A percentile compares a stretch with the other conserved stretches of the same genome.
Conservation (phyloP, 2,329 filamentous ascomycete species). For the Colletotrichum filicis region DNA sequence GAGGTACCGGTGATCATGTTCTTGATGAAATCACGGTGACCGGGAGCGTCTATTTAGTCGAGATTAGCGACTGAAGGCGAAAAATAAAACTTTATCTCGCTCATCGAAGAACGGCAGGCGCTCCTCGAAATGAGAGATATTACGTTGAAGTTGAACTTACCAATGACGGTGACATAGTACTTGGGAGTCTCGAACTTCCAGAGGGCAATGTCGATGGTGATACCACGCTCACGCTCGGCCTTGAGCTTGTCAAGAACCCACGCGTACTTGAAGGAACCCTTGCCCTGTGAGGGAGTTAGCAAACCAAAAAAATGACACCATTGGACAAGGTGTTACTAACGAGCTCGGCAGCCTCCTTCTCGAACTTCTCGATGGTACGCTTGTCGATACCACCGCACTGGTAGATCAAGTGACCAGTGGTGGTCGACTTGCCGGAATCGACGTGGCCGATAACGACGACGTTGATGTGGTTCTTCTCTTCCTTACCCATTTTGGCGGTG, state of each 20-base stretch:
- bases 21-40: conserved; percentile 99
- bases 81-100: neutral
- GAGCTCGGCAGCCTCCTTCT: conserved; percentile 87
- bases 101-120: neutral
- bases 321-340: too few species aligned
- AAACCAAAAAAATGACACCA: too few species aligned
- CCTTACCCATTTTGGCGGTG: conserved; percentile 69
- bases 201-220: conserved; percentile 99
- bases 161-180: conserved; percentile 98
- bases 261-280: conserved; percentile 99
- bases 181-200: conserved; percentile 99
- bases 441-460: conserved; percentile 99
- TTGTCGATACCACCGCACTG: conserved; percentile 99
- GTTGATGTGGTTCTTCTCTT: conserved; percentile 96
- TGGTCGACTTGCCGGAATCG: conserved; percentile 99
- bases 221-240: conserved; percentile 99
- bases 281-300: conserved; percentile 75
- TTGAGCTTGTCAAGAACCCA: conserved; percentile 99
- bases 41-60: conserved; percentile 77
- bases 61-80: neutral
- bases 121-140: neutral
- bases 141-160: conserved; percentile 57
- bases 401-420: conserved; percentile 96
- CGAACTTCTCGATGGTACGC: conserved; percentile 99
- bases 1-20: conserved; percentile 99